Conservation (phyloP, 164 flowering plant genomes). For the Berberis vulgaris region DNA sequence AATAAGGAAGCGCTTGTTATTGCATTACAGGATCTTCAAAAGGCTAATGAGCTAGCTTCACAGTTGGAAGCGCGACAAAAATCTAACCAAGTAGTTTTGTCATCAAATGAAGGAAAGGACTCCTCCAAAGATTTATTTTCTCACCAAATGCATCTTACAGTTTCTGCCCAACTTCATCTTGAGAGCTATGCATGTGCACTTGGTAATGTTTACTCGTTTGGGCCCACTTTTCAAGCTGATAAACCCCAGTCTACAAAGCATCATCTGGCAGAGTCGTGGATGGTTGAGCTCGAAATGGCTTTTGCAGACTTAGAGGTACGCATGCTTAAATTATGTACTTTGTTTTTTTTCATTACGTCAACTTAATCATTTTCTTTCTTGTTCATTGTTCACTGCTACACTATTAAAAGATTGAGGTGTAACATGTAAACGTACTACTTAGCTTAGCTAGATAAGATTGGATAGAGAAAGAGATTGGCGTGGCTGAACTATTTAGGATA, state of each 20-base stretch:
- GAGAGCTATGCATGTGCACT: constrained; percentile 87
- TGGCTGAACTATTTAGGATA: too few species aligned
- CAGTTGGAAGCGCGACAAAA: constrained; percentile 58
- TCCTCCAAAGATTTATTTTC: constrained; percentile 49
- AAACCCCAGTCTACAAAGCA: constrained; percentile 31
- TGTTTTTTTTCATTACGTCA: neutral
- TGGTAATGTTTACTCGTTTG: constrained; percentile 81
- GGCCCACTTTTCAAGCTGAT: constrained; percentile 75
- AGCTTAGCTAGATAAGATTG: too few species aligned
- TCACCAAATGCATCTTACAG: constrained; percentile 40
- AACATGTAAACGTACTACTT: too few species aligned
- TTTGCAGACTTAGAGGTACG: constrained; percentile 75
- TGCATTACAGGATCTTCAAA: constrained; percentile 64
- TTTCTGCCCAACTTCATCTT: constrained; percentile 64
- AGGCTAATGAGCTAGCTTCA: constrained; percentile 48
- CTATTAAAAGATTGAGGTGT: too few species aligned
- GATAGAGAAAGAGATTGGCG: too few species aligned
- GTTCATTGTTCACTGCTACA: too few species aligned
- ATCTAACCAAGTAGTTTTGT: constrained; percentile 12
- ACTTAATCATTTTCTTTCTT: too few species aligned
- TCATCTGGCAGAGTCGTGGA: constrained; percentile 62
- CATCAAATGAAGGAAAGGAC: constrained; percentile 16
- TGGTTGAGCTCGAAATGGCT: constrained; percentile 77
- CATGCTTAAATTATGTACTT: neutral
- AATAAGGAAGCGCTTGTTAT: constrained; percentile 62